These are phyloP conservation scores for Suhomyces kilbournensis DNA, from an alignment of 805 yeast species.

Conservation along the genomic window DNA sequence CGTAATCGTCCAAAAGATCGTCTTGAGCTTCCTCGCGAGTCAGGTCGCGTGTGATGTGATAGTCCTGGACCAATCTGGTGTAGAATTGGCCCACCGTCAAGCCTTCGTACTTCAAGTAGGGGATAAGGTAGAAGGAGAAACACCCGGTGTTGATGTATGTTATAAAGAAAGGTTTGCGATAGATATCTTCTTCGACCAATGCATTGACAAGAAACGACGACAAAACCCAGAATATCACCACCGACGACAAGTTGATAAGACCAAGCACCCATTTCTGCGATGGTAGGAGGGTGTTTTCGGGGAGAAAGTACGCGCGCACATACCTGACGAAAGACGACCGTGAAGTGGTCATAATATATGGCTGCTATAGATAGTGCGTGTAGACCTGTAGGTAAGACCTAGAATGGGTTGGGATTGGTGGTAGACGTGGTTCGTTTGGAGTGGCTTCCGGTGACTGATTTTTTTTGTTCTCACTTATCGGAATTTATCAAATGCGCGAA, in stretches of 20 bases:
- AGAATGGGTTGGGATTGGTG: too few species aligned
- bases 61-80: constrained; percentile 21
- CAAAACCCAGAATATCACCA: constrained; percentile 85
- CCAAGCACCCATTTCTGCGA: constrained; percentile 72
- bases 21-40: constrained; percentile 21
- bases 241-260: constrained; percentile 65
- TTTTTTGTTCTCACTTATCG: neutral
- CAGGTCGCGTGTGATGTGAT: constrained; percentile 7
- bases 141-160: constrained; percentile 90
- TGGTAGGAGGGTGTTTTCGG: constrained; percentile 22
- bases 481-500: neutral
- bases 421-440: neutral
- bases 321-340: constrained; percentile 2
- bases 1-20: constrained; percentile 17
- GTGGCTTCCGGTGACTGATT: neutral
- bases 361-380: neutral
- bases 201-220: constrained; percentile 84
- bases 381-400: too few species aligned
- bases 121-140: constrained; percentile 73
- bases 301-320: constrained; percentile 17
- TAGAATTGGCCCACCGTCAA: constrained; percentile 22
- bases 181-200: constrained; percentile 63
- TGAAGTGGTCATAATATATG: neutral
- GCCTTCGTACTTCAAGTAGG: constrained; percentile 41
- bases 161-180: constrained; percentile 86